A percentile compares a stretch with the other conserved stretches of the same genome.
Evolutionary conservation across 2,329 filamentous ascomycete genomes (phyloP).

Genomic region (Lecanicillium sp.): DNA sequence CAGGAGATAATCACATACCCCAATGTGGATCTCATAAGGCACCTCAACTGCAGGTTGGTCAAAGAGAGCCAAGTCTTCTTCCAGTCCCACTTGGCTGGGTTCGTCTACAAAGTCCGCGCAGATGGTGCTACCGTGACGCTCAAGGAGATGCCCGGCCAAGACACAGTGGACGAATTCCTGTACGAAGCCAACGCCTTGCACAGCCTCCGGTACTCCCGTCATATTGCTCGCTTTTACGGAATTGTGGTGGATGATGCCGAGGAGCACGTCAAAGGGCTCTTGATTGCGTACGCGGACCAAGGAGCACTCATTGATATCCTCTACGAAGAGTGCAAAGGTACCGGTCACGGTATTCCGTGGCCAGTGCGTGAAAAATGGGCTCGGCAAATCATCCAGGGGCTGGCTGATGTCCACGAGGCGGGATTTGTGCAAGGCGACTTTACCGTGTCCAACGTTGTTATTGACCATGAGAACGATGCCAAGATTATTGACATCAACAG

Average conservation of each 20-base stretch:
- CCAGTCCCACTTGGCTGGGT: conserved; percentile 89
- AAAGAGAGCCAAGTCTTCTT: conserved; percentile 73
- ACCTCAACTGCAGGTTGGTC: conserved; percentile 59
- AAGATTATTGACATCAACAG: conserved; percentile 99
- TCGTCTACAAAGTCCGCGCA: conserved; percentile 87
- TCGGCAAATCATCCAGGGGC: conserved; percentile 77
- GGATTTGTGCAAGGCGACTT: conserved; percentile 98
- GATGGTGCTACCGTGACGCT: conserved; percentile 71
- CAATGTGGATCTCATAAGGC: conserved; percentile 60
- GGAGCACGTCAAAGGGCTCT: conserved; percentile 72
- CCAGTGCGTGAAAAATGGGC: conserved; percentile 77
- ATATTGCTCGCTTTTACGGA: conserved; percentile 81
- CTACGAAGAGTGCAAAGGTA: conserved; percentile 63
- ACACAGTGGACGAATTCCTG: conserved; percentile 91
- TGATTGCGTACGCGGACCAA: conserved; percentile 81
- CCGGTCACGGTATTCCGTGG: conserved; percentile 56
- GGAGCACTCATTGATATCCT: conserved; percentile 87
- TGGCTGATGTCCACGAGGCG: conserved; percentile 89
- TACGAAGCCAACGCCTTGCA: conserved; percentile 97
- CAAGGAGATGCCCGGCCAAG: conserved; percentile 94
- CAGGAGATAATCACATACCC: conserved; percentile 87
- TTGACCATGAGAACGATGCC: conserved; percentile 75
- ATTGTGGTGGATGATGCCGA: conserved; percentile 87
- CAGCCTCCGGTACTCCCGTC: conserved; percentile 60
- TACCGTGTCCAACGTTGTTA: conserved; percentile 93